These are phyloP conservation scores for Xylaria sp. DNA, from an alignment of 2,329 filamentous ascomycete genomes.

Conservation along the genomic window DNA sequence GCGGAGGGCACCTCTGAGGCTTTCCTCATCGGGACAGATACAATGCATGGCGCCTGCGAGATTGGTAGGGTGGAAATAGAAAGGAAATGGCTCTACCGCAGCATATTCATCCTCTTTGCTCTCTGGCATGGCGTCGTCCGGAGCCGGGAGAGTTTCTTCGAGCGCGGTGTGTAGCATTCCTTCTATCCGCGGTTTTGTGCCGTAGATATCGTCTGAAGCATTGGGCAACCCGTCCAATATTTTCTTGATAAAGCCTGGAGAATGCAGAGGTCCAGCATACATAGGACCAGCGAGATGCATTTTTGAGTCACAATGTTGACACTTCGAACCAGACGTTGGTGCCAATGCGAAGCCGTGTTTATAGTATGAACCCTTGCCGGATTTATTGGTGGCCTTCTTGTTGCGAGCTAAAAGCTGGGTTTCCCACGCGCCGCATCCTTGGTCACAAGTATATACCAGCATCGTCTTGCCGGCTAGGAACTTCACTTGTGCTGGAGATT, in stretches of 20 bases:
- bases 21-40: slow-evolving; percentile 76
- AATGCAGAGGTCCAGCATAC: slow-evolving; percentile 91
- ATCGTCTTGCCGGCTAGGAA: slow-evolving; percentile 90
- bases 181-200: slow-evolving; percentile 79
- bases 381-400: slow-evolving; percentile 70
- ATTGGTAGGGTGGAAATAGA: slow-evolving; percentile 81
- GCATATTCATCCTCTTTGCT: slow-evolving; percentile 60
- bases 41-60: slow-evolving; percentile 81
- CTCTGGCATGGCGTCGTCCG: slow-evolving; percentile 34
- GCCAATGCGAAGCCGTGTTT: slow-evolving; percentile 79
- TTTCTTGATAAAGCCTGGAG: slow-evolving; percentile 77
- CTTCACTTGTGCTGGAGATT: slow-evolving; percentile 85
- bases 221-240: slow-evolving; percentile 75
- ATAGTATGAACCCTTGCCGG: slow-evolving; percentile 70
- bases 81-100: slow-evolving; percentile 74
- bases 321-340: slow-evolving; percentile 69
- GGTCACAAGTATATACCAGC: slow-evolving; percentile 89
- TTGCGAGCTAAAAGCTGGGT: slow-evolving; percentile 79
- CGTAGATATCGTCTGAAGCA: slow-evolving; percentile 72
- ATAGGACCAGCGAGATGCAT: slow-evolving; percentile 92
- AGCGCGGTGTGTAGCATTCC: slow-evolving; percentile 91
- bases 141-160: slow-evolving; percentile 65
- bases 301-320: slow-evolving; percentile 83
- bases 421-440: slow-evolving; percentile 89
- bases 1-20: slow-evolving; percentile 79